phyloP scores from a whole-genome alignment of 1,284 basidiomycete species.

The Salmacisia buchloeana region DNA sequence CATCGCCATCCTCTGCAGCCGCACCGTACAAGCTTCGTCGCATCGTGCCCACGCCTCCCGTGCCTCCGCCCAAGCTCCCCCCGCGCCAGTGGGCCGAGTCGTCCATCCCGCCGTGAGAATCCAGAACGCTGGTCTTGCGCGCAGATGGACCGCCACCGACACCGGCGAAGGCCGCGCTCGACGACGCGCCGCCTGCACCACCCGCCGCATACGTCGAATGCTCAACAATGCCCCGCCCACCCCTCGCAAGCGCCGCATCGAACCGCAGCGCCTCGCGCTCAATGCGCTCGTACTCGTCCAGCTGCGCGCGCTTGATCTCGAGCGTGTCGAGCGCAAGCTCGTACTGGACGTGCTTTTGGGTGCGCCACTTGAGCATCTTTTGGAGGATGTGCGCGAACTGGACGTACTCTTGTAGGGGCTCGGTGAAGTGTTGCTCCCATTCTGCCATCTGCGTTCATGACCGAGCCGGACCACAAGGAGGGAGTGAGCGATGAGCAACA shows the following conservation, averaged over 20 bases:
- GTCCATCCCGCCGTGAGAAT: too few relatives aligned
- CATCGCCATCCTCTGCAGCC: constrained; percentile 5
- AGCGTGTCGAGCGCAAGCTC: constrained; percentile 91
- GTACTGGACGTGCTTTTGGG: constrained; percentile 96
- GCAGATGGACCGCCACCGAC: neutral
- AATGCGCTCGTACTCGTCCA: constrained; percentile 85
- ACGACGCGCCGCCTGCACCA: neutral
- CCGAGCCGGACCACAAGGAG: neutral
- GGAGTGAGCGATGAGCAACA: neutral
- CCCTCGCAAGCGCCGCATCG: constrained; percentile 68
- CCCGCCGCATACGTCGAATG: neutral
- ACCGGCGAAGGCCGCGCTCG: neutral
- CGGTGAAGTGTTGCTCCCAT: constrained; percentile 72
- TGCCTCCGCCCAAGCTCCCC: too few relatives aligned
- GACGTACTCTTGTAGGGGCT: constrained; percentile 89
- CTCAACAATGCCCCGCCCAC: constrained; percentile 24
- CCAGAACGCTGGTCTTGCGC: too few relatives aligned
- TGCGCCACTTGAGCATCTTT: constrained; percentile 84
- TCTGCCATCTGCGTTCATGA: constrained; percentile 61
- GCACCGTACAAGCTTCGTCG: constrained; percentile 5
- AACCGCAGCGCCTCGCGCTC: constrained; percentile 84
- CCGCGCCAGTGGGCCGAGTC: too few relatives aligned
- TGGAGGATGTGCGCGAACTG: constrained; percentile 94
- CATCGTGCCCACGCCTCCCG: too few relatives aligned
- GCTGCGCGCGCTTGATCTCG: constrained; percentile 75